phyloP scores from a whole-genome alignment of 495 filamentous ascomycete species.

The Lasiosphaeria ovina region DNA sequence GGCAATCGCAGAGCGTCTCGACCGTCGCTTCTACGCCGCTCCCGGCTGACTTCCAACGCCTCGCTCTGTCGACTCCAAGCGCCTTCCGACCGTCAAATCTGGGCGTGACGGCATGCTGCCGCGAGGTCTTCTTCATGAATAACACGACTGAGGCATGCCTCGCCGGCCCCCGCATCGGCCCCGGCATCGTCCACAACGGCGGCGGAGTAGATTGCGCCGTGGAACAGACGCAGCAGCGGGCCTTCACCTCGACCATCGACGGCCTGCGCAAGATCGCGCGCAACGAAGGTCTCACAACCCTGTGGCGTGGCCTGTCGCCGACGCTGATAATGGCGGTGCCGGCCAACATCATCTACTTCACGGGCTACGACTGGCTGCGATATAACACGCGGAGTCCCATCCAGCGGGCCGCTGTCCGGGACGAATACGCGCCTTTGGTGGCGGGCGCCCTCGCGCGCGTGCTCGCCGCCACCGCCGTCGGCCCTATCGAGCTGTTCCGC shows the following conservation, averaged over 20 bases:
- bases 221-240: slow-evolving; percentile 76
- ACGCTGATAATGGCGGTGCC: slow-evolving; percentile 94
- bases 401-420: slow-evolving; percentile 49
- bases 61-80: slow-evolving; percentile 45
- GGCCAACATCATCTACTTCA: slow-evolving; percentile 97
- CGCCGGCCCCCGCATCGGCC: slow-evolving; percentile 42
- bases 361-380: slow-evolving; percentile 95
- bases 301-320: slow-evolving; percentile 91
- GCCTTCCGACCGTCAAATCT: slow-evolving; percentile 72
- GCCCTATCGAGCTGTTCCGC: slow-evolving; percentile 91
- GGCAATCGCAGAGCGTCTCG: slow-evolving; percentile 73
- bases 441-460: slow-evolving; percentile 77
- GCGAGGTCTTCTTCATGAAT: slow-evolving; percentile 95
- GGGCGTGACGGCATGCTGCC: slow-evolving; percentile 91
- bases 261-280: slow-evolving; percentile 94
- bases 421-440: slow-evolving; percentile 72
- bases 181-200: slow-evolving; percentile 28
- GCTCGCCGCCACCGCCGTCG: slow-evolving; percentile 77
- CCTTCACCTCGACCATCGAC: slow-evolving; percentile 88
- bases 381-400: slow-evolving; percentile 68
- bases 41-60: slow-evolving; percentile 38
- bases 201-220: slow-evolving; percentile 70
- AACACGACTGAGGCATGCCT: slow-evolving; percentile 83
- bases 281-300: slow-evolving; percentile 80
- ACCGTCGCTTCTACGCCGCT: slow-evolving; percentile 31